Conservation (phyloP, 306 rosid species). For the Begonia masoniana region DNA sequence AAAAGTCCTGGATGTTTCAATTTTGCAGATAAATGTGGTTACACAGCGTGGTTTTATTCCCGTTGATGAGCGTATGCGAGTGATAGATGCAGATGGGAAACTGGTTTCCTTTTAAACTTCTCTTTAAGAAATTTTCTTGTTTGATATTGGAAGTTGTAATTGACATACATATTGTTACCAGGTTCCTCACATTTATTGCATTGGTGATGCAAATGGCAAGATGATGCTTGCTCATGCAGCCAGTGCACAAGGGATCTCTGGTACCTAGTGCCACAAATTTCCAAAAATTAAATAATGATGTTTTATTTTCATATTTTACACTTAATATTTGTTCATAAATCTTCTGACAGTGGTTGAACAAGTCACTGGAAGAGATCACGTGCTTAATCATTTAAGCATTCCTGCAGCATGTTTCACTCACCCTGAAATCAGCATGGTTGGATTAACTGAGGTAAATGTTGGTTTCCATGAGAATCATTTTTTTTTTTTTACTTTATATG, state of each 20-base stretch:
- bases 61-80: constrained; percentile 85
- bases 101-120: constrained; percentile 37
- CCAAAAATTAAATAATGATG: constrained; percentile 4
- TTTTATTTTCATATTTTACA: not conserved
- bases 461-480: not conserved
- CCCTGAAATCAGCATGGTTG: constrained; percentile 96
- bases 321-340: constrained; percentile 2
- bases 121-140: constrained; percentile 6
- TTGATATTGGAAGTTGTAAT: constrained; percentile 8
- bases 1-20: no score
- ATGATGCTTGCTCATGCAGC: constrained; percentile 99
- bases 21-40: constrained; percentile 59
- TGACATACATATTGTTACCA: constrained; percentile 24
- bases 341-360: constrained; percentile 73
- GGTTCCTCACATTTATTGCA: constrained; percentile 87
- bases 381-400: constrained; percentile 87
- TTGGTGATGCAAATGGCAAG: constrained; percentile 95
- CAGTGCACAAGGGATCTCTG: constrained; percentile 97
- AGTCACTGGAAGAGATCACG: constrained; percentile 83
- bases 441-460: constrained; percentile 66
- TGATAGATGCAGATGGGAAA: constrained; percentile 67
- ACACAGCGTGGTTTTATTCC: constrained; percentile 91
- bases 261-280: constrained; percentile 14
- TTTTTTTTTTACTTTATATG: not conserved
- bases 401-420: constrained; percentile 98